A percentile compares a stretch with the other conserved stretches of the same genome.
Evolutionary conservation across 768 basidiomycete species (phyloP).

Genomic region (Piloderma croceum): DNA sequence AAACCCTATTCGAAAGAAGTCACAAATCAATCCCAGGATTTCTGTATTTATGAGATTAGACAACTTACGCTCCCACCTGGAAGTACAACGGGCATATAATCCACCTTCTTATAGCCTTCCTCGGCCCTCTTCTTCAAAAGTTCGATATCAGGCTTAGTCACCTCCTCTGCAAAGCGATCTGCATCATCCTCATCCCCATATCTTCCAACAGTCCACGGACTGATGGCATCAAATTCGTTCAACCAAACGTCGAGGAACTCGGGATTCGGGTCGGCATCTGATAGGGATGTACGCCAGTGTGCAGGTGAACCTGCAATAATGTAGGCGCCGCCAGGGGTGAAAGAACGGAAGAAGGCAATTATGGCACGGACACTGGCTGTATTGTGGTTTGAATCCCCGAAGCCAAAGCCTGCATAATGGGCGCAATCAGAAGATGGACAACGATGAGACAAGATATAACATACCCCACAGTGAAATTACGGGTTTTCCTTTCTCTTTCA

Average conservation of each 20-base stretch:
- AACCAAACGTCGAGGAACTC: conserved; percentile 67
- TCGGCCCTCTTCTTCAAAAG: conserved; percentile 48
- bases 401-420: conserved; percentile 55
- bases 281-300: conserved; percentile 67
- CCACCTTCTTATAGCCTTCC: conserved; percentile 44
- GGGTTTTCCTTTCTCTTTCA: conserved; percentile 61
- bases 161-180: conserved; percentile 55
- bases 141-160: conserved; percentile 60
- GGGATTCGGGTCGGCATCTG: conserved; percentile 65
- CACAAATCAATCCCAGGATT: not conserved
- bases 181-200: conserved; percentile 56
- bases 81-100: conserved; percentile 80
- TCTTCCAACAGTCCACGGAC: conserved; percentile 79
- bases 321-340: conserved; percentile 69
- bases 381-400: conserved; percentile 54
- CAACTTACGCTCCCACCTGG: conserved; percentile 74
- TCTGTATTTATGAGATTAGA: not conserved
- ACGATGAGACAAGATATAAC: conserved; percentile 8
- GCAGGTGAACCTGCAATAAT: conserved; percentile 66
- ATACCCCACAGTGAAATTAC: conserved; percentile 73
- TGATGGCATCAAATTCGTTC: conserved; percentile 73
- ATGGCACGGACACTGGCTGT: conserved; percentile 54
- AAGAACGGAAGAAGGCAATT: conserved; percentile 49
- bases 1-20: conserved; percentile 33
- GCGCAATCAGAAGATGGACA: conserved; percentile 1